Evolutionary conservation across 257 asterid species (phyloP), one percentile per base, ranked within the genome.

Genomic region (Jaltomata sinuosa): DNA sequence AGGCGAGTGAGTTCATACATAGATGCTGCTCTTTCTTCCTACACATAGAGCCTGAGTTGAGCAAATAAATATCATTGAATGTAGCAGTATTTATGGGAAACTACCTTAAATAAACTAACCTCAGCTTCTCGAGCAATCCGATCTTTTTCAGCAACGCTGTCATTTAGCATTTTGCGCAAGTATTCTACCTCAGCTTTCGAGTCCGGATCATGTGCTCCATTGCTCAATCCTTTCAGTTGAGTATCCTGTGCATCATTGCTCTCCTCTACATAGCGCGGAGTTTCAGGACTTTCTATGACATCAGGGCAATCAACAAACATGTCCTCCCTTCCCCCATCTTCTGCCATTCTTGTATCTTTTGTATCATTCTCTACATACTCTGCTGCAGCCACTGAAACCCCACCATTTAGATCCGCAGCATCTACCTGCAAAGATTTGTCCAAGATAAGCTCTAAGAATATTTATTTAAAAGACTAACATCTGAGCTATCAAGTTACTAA

Each of bases 271-370:
- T 21, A 87, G 83, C 87, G 93, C 47, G 87, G 93, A 84, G 94
- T 87, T 77, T 90, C 98, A 36, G 95, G 90, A 87, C 80, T 85
- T 88, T 96, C 98, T 29, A 95, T 94, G 89, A 94, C 98, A 79
- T 97, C 99, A 68, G 97, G 94, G 87, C 98, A 95, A 87, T 97
- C 99, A 84, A 97, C 98, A 90, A 97, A 96, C 91, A 89, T 91
- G 78, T 96, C 99, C 52, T 95, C 98, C 86, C 88, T 92, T 69
- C 85, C 93, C 62, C 86, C 96, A 81, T 94, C 98, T 57, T 95
- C 99, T 62, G 85, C 87, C 18, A 84, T 82, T 89, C 82, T 89
- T 49, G 57, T 84, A 83, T 87, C 94, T 85, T 74, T 87, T 54
- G 87, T 83, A 67, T 74, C 89, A 85, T 79, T 86, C 81, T 84